Percentiles rank a stretch among this genome's conserved stretches.
Evolutionary conservation across 192 early-diverging fungal genomes (phyloP).

Genomic region (Backusella westeae): DNA sequence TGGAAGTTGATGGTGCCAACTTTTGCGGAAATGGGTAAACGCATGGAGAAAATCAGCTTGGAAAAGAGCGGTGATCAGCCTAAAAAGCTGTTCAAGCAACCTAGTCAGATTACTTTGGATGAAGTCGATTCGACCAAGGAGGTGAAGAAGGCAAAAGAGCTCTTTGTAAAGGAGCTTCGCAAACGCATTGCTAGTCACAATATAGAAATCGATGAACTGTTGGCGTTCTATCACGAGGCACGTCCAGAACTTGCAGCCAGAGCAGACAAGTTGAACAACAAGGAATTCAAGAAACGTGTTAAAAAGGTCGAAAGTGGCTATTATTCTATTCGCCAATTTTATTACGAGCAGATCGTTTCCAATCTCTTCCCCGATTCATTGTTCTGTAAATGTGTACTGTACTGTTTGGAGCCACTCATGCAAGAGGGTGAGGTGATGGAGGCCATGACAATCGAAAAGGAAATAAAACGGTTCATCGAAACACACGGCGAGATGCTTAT

Average conservation of each 20-base stretch:
- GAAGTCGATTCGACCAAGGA: constrained; percentile 22
- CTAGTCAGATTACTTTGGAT: constrained; percentile 1
- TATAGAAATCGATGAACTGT: constrained; percentile 22
- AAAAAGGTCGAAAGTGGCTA: constrained; percentile 64
- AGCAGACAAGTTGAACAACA: constrained; percentile 59
- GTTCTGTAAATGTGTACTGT: constrained; percentile 50
- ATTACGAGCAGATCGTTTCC: constrained; percentile 42
- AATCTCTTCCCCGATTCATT: constrained; percentile 29
- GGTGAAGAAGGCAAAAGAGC: neutral
- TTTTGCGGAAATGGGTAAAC: neutral
- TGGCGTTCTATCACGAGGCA: neutral
- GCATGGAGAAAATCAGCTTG: neutral
- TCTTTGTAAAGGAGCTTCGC: constrained; percentile 38
- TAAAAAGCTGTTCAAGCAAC: neutral
- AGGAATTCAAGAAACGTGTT: constrained; percentile 65
- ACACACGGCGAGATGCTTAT: constrained; percentile 52
- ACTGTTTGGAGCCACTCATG: constrained; percentile 67
- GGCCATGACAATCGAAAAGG: constrained; percentile 49
- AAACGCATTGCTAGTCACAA: constrained; percentile 48
- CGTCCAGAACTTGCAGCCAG: constrained; percentile 28
- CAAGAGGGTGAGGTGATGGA: constrained; percentile 75
- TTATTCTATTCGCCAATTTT: constrained; percentile 52
- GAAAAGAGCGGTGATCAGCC: neutral
- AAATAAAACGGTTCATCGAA: constrained; percentile 54
- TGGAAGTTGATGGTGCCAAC: neutral